Base-by-base conservation (phyloP, 352 stramenopile genomes). In the Blastocystis hominis region DNA sequence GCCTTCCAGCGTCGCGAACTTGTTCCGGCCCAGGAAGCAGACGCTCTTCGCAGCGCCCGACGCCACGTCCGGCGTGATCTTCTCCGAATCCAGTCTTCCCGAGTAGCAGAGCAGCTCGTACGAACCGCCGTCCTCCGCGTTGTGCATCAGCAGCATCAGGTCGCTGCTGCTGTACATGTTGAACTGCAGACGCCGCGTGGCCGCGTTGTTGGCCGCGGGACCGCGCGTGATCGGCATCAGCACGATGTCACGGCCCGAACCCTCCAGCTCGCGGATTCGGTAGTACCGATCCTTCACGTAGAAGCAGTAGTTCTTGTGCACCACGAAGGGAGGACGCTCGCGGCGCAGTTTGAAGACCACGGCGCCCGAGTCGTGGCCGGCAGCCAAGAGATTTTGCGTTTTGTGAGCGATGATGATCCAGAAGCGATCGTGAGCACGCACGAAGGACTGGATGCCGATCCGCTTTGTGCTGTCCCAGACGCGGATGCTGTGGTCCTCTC, bases 261-360 rank as follows among this genome's bases (percentile, higher is more conserved):
- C 50, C 15, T 89, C 90, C 42, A 90, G 86, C 42, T 90, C 88
- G 88, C 77, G 77, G 38, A 87, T 77, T 17, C 77, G 77, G 24
- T 87, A 87, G 44, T 87, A 87, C 9, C 69, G 94, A 88, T 98
- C 96, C 90, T 98, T 97, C 54, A 98, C 93, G 90, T 98, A 99
- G 89, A 97, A 98, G 38, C 96, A 88, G 42, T 93, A 92, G 66
- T 89, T 91, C 66, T 87, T 89, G 50, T 93, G 91, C 17, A 93
- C 91, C 47, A 93, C 93, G 90, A 97, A 97, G 15, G 97, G 95
- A 0, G 96, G 96, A 70, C 97, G 93, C 88, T 99, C 97, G 63
- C 97, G 93, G 89, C 96, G 93, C 55, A 98, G 91, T 91, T 99
- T 99, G 91, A 99, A 99, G 15, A 99, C 96, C 90, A 98, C 98